Evolutionary conservation across 2,329 filamentous ascomycete genomes (phyloP), one percentile per base, ranked within the genome.

Genomic region (Davidsoniella virescens): DNA sequence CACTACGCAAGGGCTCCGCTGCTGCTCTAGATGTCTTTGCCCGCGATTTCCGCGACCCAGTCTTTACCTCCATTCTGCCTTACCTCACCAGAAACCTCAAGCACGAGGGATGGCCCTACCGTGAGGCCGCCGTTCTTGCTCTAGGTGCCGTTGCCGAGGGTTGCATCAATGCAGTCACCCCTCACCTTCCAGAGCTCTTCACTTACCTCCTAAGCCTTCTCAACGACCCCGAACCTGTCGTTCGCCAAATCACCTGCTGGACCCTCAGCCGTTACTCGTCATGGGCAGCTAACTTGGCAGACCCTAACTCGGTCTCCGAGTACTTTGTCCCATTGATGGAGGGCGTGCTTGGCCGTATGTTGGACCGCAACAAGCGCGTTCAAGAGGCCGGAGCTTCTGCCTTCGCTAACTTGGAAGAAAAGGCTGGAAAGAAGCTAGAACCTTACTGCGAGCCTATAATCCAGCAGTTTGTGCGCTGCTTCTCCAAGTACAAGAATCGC

Each of bases 251-350:
- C 57, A 96, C 90, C 20, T 98, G 92, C 65, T 98, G 92, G 92
- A 93, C 92, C 5, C 75, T 98, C 18, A 88, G 88, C 16, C 78
- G 92, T 43, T 98, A 95, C 65, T 94, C 92, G 4, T 72, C 80
- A 42, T 98, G 92, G 92, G 90, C 88, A 8, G 83, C 87, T 4
- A 77, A 80, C 55, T 73, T 95, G 18, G 67, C 75, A 20, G 78
- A 82, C 46, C 73, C 72, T 14, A 67, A 69, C 16, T 76, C 87
- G 55, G 82, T 82, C 60, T 75, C 81, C 47, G 75, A 78, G 52
- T 95, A 78, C 64, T 98, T 98, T 59, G 83, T 92, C 59, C 90
- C 90, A 0, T 84, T 96, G 75, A 94, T 98, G 87, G 90, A 94
- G 55, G 92, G 90, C 5, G 88, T 98, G 45, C 69, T 98, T 52